phyloP scores from a whole-genome alignment of 306 rosid species.

The Lathyrus tuberosus region DNA sequence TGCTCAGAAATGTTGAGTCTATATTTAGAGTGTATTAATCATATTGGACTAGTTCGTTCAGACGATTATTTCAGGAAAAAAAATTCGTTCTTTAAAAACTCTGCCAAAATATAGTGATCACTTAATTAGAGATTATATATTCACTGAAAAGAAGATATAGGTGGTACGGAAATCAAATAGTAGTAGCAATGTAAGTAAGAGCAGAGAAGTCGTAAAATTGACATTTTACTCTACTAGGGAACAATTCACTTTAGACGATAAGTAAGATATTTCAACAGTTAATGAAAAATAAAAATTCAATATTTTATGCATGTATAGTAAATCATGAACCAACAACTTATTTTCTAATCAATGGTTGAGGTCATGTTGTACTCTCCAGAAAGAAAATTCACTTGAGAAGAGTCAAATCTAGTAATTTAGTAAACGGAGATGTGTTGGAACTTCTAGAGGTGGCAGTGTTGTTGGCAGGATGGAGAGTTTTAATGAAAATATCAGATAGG shows the following conservation, averaged over 20 bases:
- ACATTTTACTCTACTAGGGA: slow-evolving; percentile 1
- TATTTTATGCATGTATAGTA: not conserved
- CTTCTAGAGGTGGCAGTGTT: slow-evolving; percentile 10
- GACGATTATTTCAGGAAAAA: not conserved
- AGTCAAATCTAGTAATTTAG: not conserved
- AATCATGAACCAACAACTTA: not conserved
- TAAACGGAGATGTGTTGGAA: not conserved
- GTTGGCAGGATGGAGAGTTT: not conserved
- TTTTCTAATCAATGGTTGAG: not conserved
- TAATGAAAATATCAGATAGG: not conserved
- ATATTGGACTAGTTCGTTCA: slow-evolving; percentile 4
- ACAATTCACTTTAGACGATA: not conserved
- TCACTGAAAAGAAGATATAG: slow-evolving; percentile 31
- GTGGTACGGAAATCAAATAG: slow-evolving; percentile 14
- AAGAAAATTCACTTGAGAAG: not conserved
- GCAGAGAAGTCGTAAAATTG: not conserved
- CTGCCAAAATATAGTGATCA: not conserved
- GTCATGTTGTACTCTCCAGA: not conserved
- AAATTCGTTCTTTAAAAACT: slow-evolving; percentile 10
- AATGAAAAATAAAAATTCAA: not conserved
- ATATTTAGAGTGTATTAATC: slow-evolving; percentile 3
- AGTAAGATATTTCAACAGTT: not conserved
- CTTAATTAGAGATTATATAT: slow-evolving; percentile 16
- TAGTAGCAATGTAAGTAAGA: slow-evolving; percentile 9
- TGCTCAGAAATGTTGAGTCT: slow-evolving; percentile 13